These are phyloP conservation scores for Saccharomycopsis sp. DNA, from an alignment of 805 yeast genomes.

Conservation along the genomic window DNA sequence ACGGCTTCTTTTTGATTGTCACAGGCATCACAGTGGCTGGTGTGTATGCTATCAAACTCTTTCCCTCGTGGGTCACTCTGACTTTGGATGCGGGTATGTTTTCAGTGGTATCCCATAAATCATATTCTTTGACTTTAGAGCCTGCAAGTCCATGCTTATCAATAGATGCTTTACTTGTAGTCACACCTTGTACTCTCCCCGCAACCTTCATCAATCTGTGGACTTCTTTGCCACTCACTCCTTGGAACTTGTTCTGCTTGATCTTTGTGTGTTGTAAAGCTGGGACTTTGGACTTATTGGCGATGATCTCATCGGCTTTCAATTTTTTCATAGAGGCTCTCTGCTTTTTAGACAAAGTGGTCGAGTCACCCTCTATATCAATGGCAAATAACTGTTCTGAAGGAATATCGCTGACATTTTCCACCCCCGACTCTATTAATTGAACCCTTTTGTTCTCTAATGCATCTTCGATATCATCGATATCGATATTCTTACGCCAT, in stretches of 20 bases:
- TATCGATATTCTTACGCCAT: constrained; percentile 89
- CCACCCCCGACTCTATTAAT: constrained; percentile 43
- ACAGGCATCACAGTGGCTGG: constrained; percentile 38
- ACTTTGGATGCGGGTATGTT: constrained; percentile 11
- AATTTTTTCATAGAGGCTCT: constrained; percentile 38
- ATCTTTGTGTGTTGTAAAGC: constrained; percentile 42
- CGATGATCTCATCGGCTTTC: constrained; percentile 65
- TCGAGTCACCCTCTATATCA: constrained; percentile 60
- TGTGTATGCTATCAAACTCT: constrained; percentile 43
- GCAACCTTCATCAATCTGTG: constrained; percentile 66
- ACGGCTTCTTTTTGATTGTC: constrained; percentile 39
- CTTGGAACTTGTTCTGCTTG: constrained; percentile 43
- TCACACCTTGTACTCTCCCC: constrained; percentile 81
- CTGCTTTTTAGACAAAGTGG: constrained; percentile 34
- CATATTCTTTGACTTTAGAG: constrained; percentile 31
- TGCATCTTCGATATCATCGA: constrained; percentile 68
- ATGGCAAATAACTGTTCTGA: constrained; percentile 50
- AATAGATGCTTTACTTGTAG: constrained; percentile 53
- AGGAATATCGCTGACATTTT: constrained; percentile 34
- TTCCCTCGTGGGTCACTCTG: constrained; percentile 30
- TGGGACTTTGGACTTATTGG: constrained; percentile 71
- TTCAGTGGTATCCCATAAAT: constrained; percentile 40
- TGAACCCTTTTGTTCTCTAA: constrained; percentile 66
- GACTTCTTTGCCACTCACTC: constrained; percentile 58
- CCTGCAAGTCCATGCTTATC: constrained; percentile 38